Conservation (phyloP, 2,329 filamentous ascomycete species). For the Diaporthe capsici region DNA sequence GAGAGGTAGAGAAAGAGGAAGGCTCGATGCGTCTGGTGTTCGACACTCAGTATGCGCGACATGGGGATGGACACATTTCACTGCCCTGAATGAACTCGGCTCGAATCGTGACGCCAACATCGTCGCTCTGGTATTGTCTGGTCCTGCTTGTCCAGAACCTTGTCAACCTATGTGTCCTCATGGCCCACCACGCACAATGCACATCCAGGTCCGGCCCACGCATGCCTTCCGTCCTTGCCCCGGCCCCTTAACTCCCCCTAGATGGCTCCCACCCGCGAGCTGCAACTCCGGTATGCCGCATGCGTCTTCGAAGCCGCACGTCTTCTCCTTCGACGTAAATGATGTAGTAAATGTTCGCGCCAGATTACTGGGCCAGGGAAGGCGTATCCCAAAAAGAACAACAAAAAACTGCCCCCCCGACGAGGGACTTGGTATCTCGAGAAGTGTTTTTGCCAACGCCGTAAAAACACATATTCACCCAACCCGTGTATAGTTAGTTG, state of each 20-base stretch:
- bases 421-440: conserved; percentile 47
- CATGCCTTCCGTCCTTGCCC: neutral
- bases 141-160: neutral
- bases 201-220: neutral
- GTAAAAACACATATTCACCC: conserved; percentile 39
- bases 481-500: conserved; percentile 39
- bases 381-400: conserved; percentile 23
- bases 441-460: conserved; percentile 45
- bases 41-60: neutral
- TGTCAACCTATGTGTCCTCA: neutral
- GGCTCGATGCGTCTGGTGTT: neutral
- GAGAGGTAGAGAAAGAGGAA: neutral
- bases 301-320: neutral
- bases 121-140: neutral
- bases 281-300: neutral
- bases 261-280: neutral
- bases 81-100: neutral
- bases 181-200: neutral
- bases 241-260: neutral
- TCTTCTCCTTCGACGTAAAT: conserved; percentile 2
- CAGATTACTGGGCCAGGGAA: conserved; percentile 33
- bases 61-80: neutral
- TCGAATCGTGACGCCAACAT: neutral
- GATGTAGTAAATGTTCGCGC: conserved; percentile 16
- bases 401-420: conserved; percentile 37